These are phyloP conservation scores for Lactuca saligna DNA, from an alignment of 129 eudicot genomes.

Conservation along the genomic window DNA sequence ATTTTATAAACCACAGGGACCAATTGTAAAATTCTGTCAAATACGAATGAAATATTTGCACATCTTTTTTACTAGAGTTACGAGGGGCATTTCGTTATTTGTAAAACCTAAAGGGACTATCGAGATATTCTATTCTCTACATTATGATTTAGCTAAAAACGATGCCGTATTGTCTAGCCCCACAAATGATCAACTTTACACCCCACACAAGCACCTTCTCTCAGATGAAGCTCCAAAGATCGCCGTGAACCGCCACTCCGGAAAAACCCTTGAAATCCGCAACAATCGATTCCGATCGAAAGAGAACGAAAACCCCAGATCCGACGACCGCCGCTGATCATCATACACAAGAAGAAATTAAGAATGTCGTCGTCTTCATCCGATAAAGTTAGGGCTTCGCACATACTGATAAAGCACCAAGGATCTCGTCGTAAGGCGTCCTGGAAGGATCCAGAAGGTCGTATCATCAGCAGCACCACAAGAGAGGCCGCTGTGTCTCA, in stretches of 20 bases:
- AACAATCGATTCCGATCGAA: slow-evolving; percentile 42
- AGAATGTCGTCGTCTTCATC: slow-evolving; percentile 62
- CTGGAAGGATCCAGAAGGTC: slow-evolving; percentile 98
- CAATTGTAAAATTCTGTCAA: no score
- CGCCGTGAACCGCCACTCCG: slow-evolving; percentile 16
- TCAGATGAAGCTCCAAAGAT: not conserved
- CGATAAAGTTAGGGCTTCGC: slow-evolving; percentile 82
- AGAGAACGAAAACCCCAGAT: slow-evolving; percentile 40
- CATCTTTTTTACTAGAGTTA: no score
- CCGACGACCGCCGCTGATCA: slow-evolving; percentile 53
- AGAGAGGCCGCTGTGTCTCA: slow-evolving; percentile 74
- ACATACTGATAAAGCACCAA: slow-evolving; percentile 85
- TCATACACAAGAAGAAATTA: slow-evolving; percentile 41
- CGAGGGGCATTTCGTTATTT: no score
- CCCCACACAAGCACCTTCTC: not conserved
- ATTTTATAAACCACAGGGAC: no score
- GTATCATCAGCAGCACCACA: slow-evolving; percentile 65
- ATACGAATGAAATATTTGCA: no score
- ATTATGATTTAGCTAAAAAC: no score
- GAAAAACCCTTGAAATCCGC: slow-evolving; percentile 1
- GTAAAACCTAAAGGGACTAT: no score
- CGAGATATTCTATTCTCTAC: no score
- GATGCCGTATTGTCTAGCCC: no score
- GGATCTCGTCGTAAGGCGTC: slow-evolving; percentile 94
- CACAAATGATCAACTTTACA: no score